A percentile compares a stretch with the other conserved stretches of the same genome.
Conservation (phyloP, 2,329 filamentous ascomycete genomes). For the Apiospora pterosperma region DNA sequence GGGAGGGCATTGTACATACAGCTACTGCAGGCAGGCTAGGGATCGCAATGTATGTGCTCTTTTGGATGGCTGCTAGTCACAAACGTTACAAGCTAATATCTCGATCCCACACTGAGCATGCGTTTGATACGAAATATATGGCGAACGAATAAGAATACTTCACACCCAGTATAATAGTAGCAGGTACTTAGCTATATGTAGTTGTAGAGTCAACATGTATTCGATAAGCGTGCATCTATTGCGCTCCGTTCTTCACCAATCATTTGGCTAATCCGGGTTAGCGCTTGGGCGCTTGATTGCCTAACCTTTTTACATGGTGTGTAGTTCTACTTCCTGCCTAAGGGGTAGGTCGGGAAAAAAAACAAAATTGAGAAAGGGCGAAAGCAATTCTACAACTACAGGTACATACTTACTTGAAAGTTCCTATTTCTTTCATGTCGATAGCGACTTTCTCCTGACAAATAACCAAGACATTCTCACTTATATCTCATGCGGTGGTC, state of each 20-base stretch:
- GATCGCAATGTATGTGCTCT: neutral
- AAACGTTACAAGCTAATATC: neutral
- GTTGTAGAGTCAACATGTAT: neutral
- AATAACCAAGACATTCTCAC: neutral
- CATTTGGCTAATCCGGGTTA: neutral
- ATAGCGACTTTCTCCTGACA: neutral
- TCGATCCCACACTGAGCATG: neutral
- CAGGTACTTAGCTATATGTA: neutral
- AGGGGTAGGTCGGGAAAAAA: neutral
- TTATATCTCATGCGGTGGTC: neutral
- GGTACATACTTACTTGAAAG: neutral
- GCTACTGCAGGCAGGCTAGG: neutral
- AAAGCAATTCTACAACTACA: neutral
- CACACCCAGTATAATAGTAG: neutral
- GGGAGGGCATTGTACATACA: neutral
- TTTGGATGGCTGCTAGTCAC: neutral
- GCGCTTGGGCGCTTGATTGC: neutral
- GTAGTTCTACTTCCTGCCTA: slow-evolving; percentile 1
- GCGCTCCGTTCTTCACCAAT: neutral
- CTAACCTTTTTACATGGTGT: too few relatives aligned
- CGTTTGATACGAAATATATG: too few relatives aligned
- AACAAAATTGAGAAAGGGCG: neutral
- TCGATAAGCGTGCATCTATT: neutral
- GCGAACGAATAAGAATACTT: neutral
- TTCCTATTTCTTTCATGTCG: neutral